Evolutionary conservation across 179 eudicot genomes (phyloP), one percentile per base, ranked within the genome.

Genomic region (Gypsophila paniculata): DNA sequence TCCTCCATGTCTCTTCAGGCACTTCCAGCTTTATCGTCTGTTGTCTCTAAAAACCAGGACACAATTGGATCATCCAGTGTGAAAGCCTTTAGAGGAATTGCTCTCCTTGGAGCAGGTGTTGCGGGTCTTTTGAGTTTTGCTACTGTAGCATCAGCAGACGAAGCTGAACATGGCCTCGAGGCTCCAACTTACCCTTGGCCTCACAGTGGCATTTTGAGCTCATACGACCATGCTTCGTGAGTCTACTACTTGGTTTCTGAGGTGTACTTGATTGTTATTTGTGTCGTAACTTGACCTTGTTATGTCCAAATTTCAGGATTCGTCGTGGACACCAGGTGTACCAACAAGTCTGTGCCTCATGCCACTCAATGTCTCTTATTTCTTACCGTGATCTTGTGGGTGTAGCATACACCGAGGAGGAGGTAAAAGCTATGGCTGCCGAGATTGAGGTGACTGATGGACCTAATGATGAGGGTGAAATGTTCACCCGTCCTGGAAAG

Each of bases 261-360:
- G 44, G 29, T 58, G 21, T 25, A 8, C 9, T 22, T 29, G 67
- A 25, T 25, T 23, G 34, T 22, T 23, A 22, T 22, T 58, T 0
- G 1, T 17, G 59, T 25, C 53, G 44, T 58, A 32, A 54, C 55
- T 46, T 76, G 55, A 76, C 23, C 64, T 0, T 25, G 9, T 12
- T 39, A 46, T 9, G 51, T 61, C 13, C 22, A 6, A 21, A 67
- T 65, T 57, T 73, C 88, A 92, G 98, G 84, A 88, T 92, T 71
- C 96, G 98, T 46, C 98, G 98, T 82, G 98, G 98, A 68, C 98
- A 93, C 80, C 96, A 90, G 82, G 98, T 93, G 67, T 93, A 93
- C 82, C 89, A 86, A 72, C 91, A 93, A 84, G 98, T 93, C 25
- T 93, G 98, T 85, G 98, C 98, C 42, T 93, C 98, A 44, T 93